Percentiles rank a stretch among this genome's conserved stretches.
Evolutionary conservation across 2,329 filamentous ascomycete genomes (phyloP).

Genomic region (Elsinoe fawcettii): DNA sequence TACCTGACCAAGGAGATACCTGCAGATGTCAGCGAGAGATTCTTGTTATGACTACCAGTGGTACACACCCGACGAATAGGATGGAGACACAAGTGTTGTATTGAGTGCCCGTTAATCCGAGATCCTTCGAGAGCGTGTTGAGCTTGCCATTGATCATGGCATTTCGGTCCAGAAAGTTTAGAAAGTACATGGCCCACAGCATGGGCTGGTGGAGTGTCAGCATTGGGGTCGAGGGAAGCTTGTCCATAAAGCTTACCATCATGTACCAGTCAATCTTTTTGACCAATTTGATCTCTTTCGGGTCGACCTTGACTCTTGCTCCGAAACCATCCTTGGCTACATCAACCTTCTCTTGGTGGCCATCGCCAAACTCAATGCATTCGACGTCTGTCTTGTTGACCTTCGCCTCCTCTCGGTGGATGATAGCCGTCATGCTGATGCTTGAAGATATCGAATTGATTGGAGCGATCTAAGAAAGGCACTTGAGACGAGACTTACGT

Average conservation of each 20-base stretch:
- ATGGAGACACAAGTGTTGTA: constrained; percentile 41
- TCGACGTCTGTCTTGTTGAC: background rate
- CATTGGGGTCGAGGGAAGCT: background rate
- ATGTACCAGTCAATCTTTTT: constrained; percentile 24
- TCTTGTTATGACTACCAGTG: too few relatives aligned
- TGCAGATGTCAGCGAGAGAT: background rate
- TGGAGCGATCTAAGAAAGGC: too few relatives aligned
- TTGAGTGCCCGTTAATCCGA: constrained; percentile 37
- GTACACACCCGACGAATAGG: constrained; percentile 35
- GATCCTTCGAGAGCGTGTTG: constrained; percentile 25
- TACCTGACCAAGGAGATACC: constrained; percentile 18
- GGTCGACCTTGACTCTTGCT: constrained; percentile 27
- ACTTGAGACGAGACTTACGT: too few relatives aligned
- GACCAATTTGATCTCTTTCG: constrained; percentile 25
- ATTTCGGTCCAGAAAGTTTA: constrained; percentile 1
- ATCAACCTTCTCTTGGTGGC: background rate
- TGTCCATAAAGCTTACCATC: background rate
- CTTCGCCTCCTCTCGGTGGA: background rate
- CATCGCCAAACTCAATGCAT: background rate
- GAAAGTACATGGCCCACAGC: background rate
- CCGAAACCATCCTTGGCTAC: constrained; percentile 24
- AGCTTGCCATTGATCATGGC: constrained; percentile 5
- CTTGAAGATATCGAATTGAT: too few relatives aligned
- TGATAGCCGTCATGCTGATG: background rate
- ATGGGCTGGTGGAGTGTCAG: background rate